A percentile compares a stretch with the other conserved stretches of the same genome.
Conservation (phyloP, 2,329 filamentous ascomycete species). For the Neoascochyta sp. region DNA sequence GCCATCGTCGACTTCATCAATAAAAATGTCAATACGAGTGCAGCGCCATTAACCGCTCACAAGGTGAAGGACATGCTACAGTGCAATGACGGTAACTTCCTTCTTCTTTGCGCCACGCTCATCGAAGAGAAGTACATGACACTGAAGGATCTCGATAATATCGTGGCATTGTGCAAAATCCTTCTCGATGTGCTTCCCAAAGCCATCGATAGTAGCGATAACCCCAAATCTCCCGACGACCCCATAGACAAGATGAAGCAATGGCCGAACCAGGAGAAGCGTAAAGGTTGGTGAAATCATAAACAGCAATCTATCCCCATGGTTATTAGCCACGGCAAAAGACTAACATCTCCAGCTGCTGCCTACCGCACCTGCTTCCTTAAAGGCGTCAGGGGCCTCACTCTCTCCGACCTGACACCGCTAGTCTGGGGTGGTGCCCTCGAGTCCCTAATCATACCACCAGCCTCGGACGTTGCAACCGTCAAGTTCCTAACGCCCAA, state of each 20-base stretch:
- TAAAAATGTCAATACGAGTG: constrained; percentile 9
- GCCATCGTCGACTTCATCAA: constrained; percentile 22
- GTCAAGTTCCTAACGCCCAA: constrained; percentile 35
- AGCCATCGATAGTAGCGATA: constrained; percentile 3
- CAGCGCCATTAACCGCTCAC: constrained; percentile 6
- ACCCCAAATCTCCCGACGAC: neutral
- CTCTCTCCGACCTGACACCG: constrained; percentile 29
- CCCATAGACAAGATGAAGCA: constrained; percentile 10
- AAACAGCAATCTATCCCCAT: neutral
- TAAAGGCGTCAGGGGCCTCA: constrained; percentile 21
- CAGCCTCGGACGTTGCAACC: constrained; percentile 17
- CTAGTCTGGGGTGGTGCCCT: constrained; percentile 39
- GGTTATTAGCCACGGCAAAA: neutral
- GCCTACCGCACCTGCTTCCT: constrained; percentile 25
- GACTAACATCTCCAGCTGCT: constrained; percentile 17
- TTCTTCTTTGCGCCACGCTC: constrained; percentile 20
- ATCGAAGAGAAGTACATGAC: constrained; percentile 16
- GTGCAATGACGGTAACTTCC: constrained; percentile 18
- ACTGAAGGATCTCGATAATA: constrained; percentile 18
- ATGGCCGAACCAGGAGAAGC: constrained; percentile 32
- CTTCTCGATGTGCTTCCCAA: constrained; percentile 16
- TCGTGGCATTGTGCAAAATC: constrained; percentile 21
- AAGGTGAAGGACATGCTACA: constrained; percentile 13
- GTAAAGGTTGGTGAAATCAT: too few relatives aligned
- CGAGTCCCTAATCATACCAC: constrained; percentile 28